Evolutionary conservation across 495 filamentous ascomycete species (phyloP), one percentile per base, ranked within the genome.

Genomic region (Daldinia concentrica): DNA sequence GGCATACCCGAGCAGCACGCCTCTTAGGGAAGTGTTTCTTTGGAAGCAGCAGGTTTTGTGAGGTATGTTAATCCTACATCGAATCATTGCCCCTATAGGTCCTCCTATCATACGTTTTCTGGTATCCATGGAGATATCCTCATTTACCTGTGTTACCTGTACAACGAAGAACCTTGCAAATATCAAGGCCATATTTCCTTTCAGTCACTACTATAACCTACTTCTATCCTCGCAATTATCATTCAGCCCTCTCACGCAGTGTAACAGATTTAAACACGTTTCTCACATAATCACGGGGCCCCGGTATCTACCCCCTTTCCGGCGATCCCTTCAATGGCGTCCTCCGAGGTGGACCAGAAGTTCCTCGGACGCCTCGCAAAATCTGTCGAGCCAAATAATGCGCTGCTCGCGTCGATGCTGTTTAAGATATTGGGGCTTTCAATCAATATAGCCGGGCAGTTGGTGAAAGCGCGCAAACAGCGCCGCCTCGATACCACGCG

Each of bases 301-400:
- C 55, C 26, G 50, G 57, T 51, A 24, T 32, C 36, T 9, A n/a
- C 55, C 43, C 51, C 34, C 30, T 48, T 48, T 24, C 5, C 43
- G 8, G 19, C 24, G 14, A 19, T 30, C 52, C 26, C 27, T 55
- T 58, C 78, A 65, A 98, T 98, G 95, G 95, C 96, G 79, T 94
- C 93, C 78, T 94, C 93, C 54, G 93, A 97, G 79, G 92, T 98
- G 50, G 95, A 98, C 79, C 93, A 97, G 83, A 98, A 98, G 82
- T 97, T 94, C 80, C 85, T 99, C 72, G 93, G 92, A 78, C 88
- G 88, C 73, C 90, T 96, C 72, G 95, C 95, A 70, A 91, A 89
- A 78, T 83, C 86, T 37, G 93, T 90, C 67, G 86, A 88, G 71
- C 79, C 84, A 48, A 87, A 91, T 71, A 93, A 92, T 74, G 89